Evolutionary conservation across 225 moss, liverwort and hornwort genomes (phyloP).

Genomic region (Physcomitrium patens): DNA sequence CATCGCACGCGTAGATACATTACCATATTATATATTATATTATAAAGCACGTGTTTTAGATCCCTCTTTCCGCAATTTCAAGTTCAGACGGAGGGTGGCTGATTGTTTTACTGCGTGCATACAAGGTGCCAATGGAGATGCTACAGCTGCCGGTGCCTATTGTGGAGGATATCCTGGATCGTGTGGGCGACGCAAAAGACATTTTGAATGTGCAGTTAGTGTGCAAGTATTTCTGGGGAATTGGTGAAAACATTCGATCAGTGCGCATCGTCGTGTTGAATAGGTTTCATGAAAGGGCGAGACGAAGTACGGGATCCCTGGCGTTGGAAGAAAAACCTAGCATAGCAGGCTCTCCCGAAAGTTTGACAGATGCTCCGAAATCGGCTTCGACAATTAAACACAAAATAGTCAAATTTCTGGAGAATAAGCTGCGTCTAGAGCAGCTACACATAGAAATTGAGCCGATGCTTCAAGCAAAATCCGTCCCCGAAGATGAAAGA

Average conservation of each 20-base stretch:
- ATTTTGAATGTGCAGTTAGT: neutral
- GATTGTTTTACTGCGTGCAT: neutral
- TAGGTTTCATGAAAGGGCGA: conserved; percentile 17
- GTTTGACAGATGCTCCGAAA: neutral
- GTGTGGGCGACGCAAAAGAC: conserved; percentile 21
- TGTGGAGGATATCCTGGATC: conserved; percentile 30
- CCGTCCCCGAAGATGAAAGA: conserved; percentile 38
- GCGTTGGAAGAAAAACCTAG: neutral
- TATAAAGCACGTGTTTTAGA: no score
- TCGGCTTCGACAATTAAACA: neutral
- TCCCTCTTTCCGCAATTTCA: neutral
- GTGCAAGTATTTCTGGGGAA: conserved; percentile 13
- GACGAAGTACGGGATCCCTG: conserved; percentile 1
- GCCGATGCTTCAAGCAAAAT: conserved; percentile 40
- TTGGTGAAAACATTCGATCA: conserved; percentile 29
- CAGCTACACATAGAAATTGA: conserved; percentile 54
- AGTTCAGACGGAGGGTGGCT: neutral
- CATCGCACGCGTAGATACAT: no score
- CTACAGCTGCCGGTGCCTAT: neutral
- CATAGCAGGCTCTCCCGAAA: conserved; percentile 21
- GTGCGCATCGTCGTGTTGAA: conserved; percentile 31
- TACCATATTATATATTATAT: no score
- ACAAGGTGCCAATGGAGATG: neutral
- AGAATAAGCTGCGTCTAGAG: neutral
- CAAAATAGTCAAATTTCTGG: conserved; percentile 1